A percentile compares a stretch with the other conserved stretches of the same genome.
Evolutionary conservation across 371 early-diverging fungal species (phyloP).

Genomic region (Dichotomocladium elegans): DNA sequence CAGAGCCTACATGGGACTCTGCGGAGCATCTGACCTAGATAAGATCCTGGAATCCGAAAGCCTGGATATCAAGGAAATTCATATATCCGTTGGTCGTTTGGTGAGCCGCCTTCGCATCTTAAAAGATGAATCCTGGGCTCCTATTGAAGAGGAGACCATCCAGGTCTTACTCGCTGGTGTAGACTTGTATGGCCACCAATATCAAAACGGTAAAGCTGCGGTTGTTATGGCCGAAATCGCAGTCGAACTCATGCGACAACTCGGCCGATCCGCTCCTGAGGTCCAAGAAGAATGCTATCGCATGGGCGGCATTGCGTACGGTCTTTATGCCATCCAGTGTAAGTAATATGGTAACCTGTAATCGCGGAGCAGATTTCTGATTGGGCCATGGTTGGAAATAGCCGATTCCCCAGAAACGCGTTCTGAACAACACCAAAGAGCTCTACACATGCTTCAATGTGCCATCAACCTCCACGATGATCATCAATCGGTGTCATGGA

Average conservation of each 20-base stretch:
- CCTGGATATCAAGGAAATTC: not conserved
- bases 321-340: conserved; percentile 57
- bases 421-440: conserved; percentile 52
- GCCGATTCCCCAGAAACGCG: conserved; percentile 56
- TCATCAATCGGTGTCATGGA: too few species aligned
- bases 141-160: conserved; percentile 2
- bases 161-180: conserved; percentile 41
- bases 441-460: conserved; percentile 42
- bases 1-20: conserved; percentile 51
- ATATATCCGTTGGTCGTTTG: not conserved
- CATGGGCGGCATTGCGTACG: conserved; percentile 54
- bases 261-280: not conserved
- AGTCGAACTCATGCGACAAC: conserved; percentile 2
- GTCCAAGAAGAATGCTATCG: conserved; percentile 32
- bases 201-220: conserved; percentile 33
- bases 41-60: not conserved
- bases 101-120: not conserved
- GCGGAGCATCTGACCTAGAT: conserved; percentile 22
- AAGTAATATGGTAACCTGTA: conserved; percentile 4
- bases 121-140: not conserved
- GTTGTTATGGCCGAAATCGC: conserved; percentile 36
- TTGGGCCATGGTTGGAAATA: too few species aligned
- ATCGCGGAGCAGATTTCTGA: not conserved
- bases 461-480: conserved; percentile 16
- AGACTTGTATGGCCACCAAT: conserved; percentile 36